These are phyloP conservation scores for Plenodomus biglobosus DNA, from an alignment of 2,329 filamentous ascomycete genomes.

Conservation along the genomic window DNA sequence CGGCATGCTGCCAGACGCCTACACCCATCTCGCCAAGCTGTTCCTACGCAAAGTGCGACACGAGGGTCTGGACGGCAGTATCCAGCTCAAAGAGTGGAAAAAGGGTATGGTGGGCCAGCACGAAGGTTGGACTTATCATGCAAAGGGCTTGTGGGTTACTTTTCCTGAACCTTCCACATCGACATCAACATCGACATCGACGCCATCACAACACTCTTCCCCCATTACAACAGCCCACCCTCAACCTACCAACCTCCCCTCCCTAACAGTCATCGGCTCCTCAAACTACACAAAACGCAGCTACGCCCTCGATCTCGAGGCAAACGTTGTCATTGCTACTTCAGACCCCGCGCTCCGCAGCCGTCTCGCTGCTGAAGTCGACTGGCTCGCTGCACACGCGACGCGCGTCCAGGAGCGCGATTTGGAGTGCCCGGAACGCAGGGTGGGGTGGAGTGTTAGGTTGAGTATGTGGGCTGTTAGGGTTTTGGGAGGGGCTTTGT, in stretches of 20 bases:
- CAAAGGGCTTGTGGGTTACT: conserved; percentile 92
- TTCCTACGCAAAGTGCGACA: conserved; percentile 69
- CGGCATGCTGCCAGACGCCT: conserved; percentile 86
- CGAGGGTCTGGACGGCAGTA: conserved; percentile 58
- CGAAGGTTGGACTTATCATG: conserved; percentile 95
- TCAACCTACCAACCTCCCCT: too few species aligned
- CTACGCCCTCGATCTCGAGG: conserved; percentile 89
- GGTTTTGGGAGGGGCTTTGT: conserved; percentile 84
- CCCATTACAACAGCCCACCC: too few species aligned
- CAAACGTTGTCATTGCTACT: conserved; percentile 84
- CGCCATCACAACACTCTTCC: too few species aligned
- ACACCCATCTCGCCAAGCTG: conserved; percentile 80
- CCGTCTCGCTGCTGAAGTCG: conserved; percentile 75
- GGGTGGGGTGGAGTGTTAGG: conserved; percentile 81
- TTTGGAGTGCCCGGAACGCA: conserved; percentile 76
- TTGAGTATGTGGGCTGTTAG: conserved; percentile 93
- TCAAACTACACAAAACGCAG: conserved; percentile 95
- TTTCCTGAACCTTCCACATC: conserved; percentile 50
- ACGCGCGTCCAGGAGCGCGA: conserved; percentile 70
- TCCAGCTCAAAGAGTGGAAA: conserved; percentile 85
- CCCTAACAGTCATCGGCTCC: conserved; percentile 82
- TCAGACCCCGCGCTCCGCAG: conserved; percentile 69
- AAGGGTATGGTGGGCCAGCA: conserved; percentile 77
- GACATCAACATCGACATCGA: not conserved
- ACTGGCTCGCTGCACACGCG: conserved; percentile 76